These are phyloP conservation scores for Lonicera japonica DNA, from an alignment of 129 eudicot genomes.

Conservation along the genomic window DNA sequence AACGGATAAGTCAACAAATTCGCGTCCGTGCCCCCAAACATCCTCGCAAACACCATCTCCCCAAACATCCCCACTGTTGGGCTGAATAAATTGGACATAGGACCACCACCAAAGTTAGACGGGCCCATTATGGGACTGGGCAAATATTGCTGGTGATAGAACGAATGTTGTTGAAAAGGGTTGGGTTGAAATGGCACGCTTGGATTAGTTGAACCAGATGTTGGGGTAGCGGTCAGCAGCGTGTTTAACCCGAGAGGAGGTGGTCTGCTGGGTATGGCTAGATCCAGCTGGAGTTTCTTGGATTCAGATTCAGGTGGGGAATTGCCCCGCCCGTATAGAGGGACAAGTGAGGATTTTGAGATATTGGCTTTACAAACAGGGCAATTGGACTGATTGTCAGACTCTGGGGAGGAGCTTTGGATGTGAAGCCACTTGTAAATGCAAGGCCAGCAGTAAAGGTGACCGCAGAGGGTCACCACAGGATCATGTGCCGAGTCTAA, in stretches of 20 bases:
- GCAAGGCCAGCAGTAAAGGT: constrained; percentile 93
- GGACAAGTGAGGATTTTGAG: constrained; percentile 61
- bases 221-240: too few species aligned
- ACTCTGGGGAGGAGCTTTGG: constrained; percentile 30
- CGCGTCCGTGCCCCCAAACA: constrained; percentile 36
- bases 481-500: constrained; percentile 82
- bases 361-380: constrained; percentile 78
- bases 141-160: constrained; percentile 34
- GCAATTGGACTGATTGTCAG: constrained; percentile 37
- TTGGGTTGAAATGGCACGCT: constrained; percentile 33
- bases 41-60: constrained; percentile 64
- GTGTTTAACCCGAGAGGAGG: constrained; percentile 38
- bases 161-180: constrained; percentile 30
- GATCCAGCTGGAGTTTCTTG: constrained; percentile 27
- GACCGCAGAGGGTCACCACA: constrained; percentile 87
- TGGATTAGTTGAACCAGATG: constrained; percentile 14
- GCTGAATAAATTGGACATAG: constrained; percentile 25
- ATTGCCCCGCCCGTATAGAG: constrained; percentile 70
- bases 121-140: constrained; percentile 33
- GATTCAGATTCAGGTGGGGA: constrained; percentile 1
- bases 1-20: constrained; percentile 33
- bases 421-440: constrained; percentile 84
- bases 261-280: constrained; percentile 57
- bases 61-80: constrained; percentile 67
- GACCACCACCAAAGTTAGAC: background rate